Evolutionary conservation across 108 stramenopile species (phyloP).

Genomic region (Fistulifera solaris): DNA sequence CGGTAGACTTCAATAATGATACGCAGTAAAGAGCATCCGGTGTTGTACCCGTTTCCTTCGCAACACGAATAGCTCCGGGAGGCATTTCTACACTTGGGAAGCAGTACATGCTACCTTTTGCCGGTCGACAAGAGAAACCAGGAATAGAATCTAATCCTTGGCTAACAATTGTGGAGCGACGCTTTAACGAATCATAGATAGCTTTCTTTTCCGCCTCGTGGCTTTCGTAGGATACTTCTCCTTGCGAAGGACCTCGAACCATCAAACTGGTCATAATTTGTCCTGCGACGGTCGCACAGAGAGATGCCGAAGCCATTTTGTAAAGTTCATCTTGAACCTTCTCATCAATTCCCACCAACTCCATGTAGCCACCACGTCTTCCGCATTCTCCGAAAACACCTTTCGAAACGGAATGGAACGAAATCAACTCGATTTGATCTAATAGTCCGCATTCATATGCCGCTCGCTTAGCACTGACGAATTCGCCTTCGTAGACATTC

Average conservation of each 20-base stretch:
- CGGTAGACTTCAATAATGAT: constrained; percentile 79
- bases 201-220: constrained; percentile 54
- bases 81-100: constrained; percentile 89
- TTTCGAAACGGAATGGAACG: constrained; percentile 92
- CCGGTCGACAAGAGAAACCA: constrained; percentile 86
- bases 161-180: constrained; percentile 65
- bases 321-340: constrained; percentile 83
- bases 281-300: constrained; percentile 87
- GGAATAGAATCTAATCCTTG: constrained; percentile 80
- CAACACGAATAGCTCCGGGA: constrained; percentile 58
- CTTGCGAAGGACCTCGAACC: constrained; percentile 75
- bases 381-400: constrained; percentile 98
- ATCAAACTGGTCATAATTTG: constrained; percentile 92
- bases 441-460: constrained; percentile 63
- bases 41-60: constrained; percentile 50
- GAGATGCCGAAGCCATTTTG: constrained; percentile 82
- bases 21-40: constrained; percentile 94
- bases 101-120: constrained; percentile 95
- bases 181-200: constrained; percentile 56
- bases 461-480: constrained; percentile 78
- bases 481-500: constrained; percentile 87
- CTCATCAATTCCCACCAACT: constrained; percentile 74
- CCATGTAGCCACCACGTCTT: constrained; percentile 95
- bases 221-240: constrained; percentile 67
- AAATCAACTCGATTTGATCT: constrained; percentile 77